Percentiles rank a stretch among this genome's conserved stretches.
Conservation (phyloP, 139 green algal genomes). For the Zygnema circumcarinatum region DNA sequence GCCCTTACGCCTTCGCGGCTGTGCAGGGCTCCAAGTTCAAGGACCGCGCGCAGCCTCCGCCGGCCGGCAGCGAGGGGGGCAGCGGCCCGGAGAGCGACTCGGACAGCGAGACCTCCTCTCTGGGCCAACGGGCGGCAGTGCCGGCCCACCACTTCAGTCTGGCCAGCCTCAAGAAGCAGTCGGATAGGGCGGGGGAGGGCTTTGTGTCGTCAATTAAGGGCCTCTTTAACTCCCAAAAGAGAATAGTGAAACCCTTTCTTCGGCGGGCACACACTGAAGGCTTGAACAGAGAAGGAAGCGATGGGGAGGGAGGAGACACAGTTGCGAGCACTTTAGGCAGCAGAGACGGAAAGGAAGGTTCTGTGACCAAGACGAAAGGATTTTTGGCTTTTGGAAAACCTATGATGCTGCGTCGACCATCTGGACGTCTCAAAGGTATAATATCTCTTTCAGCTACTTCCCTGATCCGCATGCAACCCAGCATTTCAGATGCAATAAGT, state of each 20-base stretch:
- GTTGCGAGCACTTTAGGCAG: not conserved
- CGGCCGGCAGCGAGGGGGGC: not conserved
- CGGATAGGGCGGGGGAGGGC: conserved; percentile 12
- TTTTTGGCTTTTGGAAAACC: not conserved
- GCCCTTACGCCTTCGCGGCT: not conserved
- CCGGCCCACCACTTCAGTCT: not conserved
- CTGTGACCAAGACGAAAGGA: not conserved
- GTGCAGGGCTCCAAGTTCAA: conserved; percentile 35
- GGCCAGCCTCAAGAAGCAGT: not conserved
- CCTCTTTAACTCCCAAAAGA: conserved; percentile 22
- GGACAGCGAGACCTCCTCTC: not conserved
- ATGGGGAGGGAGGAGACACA: not conserved
- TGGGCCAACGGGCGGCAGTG: not conserved
- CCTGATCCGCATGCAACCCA: no score
- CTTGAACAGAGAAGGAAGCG: not conserved
- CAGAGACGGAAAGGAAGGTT: not conserved
- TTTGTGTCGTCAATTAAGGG: conserved; percentile 21
- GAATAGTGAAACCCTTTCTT: not conserved
- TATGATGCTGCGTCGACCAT: not conserved
- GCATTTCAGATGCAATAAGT: no score
- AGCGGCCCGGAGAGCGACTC: conserved; percentile 3
- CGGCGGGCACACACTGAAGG: not conserved
- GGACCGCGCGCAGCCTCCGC: not conserved
- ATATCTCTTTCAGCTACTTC: no score
- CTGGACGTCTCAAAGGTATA: not conserved